phyloP scores from a whole-genome alignment of 768 basidiomycete species.

The Amanita brunnescens region DNA sequence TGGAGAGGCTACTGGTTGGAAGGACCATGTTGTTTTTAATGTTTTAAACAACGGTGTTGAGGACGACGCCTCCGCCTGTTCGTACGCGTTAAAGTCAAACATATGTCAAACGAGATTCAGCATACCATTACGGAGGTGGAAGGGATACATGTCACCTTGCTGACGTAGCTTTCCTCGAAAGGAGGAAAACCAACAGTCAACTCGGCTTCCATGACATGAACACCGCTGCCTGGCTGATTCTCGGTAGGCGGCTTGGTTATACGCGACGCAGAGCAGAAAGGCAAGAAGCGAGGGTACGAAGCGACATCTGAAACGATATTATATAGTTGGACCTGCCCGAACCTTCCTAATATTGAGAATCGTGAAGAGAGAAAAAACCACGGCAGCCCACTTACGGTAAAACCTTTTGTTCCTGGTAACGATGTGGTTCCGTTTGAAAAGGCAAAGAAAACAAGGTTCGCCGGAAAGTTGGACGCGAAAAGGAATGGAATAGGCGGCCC shows the following conservation, averaged over 20 bases:
- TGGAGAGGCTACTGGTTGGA: slow-evolving; percentile 43
- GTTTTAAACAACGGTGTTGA: slow-evolving; percentile 67
- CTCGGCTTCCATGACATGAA: slow-evolving; percentile 66
- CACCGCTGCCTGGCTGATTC: slow-evolving; percentile 18
- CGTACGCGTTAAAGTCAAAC: not conserved
- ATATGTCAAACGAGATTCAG: not conserved
- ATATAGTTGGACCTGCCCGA: slow-evolving; percentile 72
- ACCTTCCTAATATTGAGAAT: slow-evolving; percentile 37
- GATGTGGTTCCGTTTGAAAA: slow-evolving; percentile 41
- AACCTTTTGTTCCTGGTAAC: slow-evolving; percentile 77
- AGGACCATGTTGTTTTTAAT: slow-evolving; percentile 65
- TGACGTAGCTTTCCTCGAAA: slow-evolving; percentile 82
- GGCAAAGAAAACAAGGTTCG: slow-evolving; percentile 44
- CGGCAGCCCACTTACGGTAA: slow-evolving; percentile 61
- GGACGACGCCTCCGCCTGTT: slow-evolving; percentile 63
- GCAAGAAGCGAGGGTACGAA: slow-evolving; percentile 81
- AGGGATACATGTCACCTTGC: slow-evolving; percentile 74
- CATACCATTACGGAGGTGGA: slow-evolving; percentile 72
- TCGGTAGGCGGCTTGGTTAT: slow-evolving; percentile 36
- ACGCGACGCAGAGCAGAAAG: slow-evolving; percentile 74
- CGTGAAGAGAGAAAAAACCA: slow-evolving; percentile 3
- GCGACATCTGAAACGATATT: slow-evolving; percentile 79
- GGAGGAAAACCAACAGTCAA: slow-evolving; percentile 82
- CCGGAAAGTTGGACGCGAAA: slow-evolving; percentile 8
- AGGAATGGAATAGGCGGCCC: not conserved